A percentile compares a stretch with the other conserved stretches of the same genome.
Conservation (phyloP, 1,139 yeast species). For the Suzukiozyma palmioleophila region DNA sequence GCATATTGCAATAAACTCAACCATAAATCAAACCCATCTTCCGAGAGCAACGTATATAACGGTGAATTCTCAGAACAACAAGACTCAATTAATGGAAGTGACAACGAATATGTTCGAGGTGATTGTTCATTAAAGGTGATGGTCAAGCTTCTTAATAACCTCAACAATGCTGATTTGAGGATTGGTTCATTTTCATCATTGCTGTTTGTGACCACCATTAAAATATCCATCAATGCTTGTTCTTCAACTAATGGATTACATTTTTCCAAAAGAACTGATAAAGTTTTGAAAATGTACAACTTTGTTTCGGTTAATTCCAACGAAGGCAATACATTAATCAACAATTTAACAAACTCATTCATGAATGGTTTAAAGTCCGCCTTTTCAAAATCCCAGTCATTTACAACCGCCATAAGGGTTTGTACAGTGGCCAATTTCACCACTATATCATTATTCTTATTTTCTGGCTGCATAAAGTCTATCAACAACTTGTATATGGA, state of each 20-base stretch:
- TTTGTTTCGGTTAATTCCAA: conserved; percentile 70
- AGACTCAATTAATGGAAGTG: conserved; percentile 62
- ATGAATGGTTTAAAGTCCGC: conserved; percentile 63
- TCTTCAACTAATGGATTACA: conserved; percentile 57
- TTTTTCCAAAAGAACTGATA: conserved; percentile 61
- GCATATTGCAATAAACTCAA: conserved; percentile 57
- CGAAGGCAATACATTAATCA: conserved; percentile 42
- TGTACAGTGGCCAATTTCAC: conserved; percentile 75
- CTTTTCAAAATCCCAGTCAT: conserved; percentile 84
- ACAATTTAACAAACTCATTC: conserved; percentile 46
- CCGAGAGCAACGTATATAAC: conserved; percentile 60
- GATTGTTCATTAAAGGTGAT: conserved; percentile 64
- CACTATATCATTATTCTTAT: conserved; percentile 59
- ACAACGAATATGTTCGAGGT: conserved; percentile 53
- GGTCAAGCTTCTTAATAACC: conserved; percentile 63
- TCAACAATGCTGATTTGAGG: conserved; percentile 63
- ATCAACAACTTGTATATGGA: conserved; percentile 55
- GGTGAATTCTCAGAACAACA: conserved; percentile 60
- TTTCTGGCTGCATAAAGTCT: conserved; percentile 37
- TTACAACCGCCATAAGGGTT: conserved; percentile 62
- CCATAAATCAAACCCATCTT: conserved; percentile 92
- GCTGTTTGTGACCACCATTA: conserved; percentile 58
- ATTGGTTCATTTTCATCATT: conserved; percentile 58
- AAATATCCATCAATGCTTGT: conserved; percentile 47
- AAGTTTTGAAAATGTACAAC: conserved; percentile 59